Evolutionary conservation across 208 protist species (phyloP).

Genomic region (Trypanosoma caninum): DNA sequence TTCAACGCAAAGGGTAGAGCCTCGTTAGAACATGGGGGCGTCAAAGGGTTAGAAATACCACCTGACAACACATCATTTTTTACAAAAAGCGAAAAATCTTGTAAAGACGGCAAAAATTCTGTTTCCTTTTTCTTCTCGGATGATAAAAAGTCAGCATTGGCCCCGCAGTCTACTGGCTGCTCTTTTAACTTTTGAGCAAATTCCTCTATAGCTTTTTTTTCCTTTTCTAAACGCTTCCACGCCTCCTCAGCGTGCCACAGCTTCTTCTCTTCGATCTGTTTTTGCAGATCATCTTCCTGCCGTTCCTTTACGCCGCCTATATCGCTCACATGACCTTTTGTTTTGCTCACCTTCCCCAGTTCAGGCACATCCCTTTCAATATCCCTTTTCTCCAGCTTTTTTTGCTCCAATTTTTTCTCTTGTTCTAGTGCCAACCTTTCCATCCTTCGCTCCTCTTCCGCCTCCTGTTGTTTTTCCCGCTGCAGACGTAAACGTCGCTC

Average conservation of each 20-base stretch:
- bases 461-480: conserved; percentile 35
- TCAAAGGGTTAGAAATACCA: no score
- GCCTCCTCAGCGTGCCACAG: not conserved
- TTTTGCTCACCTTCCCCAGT: conserved; percentile 31
- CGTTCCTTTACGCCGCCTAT: not conserved
- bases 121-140: not conserved
- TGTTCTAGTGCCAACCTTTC: conserved; percentile 50
- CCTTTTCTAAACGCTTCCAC: not conserved
- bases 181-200: not conserved
- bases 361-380: conserved; percentile 42
- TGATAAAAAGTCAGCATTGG: not conserved
- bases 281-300: conserved; percentile 10
- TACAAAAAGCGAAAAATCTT: not conserved
- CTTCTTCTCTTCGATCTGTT: conserved; percentile 17
- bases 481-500: conserved; percentile 45
- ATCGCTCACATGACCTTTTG: not conserved
- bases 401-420: conserved; percentile 34
- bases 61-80: no score
- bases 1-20: no score
- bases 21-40: no score
- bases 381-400: conserved; percentile 48
- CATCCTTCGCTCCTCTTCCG: conserved; percentile 34
- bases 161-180: not conserved
- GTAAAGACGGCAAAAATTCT: not conserved
- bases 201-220: not conserved